These are phyloP conservation scores for Sporothrix schenckii DNA, from an alignment of 2,329 filamentous ascomycete genomes.

Conservation along the genomic window DNA sequence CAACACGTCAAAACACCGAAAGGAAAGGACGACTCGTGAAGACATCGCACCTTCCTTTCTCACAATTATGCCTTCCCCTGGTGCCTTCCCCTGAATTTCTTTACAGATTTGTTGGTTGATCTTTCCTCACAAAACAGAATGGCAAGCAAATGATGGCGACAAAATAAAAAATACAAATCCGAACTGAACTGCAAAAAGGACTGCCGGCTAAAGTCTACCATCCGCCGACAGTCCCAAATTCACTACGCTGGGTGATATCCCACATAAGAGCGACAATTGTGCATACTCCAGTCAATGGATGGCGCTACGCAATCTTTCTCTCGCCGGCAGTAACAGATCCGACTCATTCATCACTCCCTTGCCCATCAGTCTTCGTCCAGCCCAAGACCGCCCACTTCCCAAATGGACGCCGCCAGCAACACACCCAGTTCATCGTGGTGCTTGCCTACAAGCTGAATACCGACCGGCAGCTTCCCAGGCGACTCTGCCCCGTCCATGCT, in stretches of 20 bases:
- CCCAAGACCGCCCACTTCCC: constrained; percentile 42
- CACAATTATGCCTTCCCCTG: not conserved
- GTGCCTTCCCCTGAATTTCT: not conserved
- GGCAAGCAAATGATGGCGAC: not conserved
- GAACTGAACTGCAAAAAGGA: not conserved
- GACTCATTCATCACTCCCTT: not conserved
- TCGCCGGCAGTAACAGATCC: not conserved
- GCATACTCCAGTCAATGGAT: too few species aligned
- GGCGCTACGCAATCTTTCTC: too few species aligned
- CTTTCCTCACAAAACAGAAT: not conserved
- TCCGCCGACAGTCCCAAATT: not conserved
- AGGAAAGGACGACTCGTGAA: not conserved
- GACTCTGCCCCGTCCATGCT: constrained; percentile 29
- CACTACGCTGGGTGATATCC: too few species aligned
- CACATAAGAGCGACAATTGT: too few species aligned
- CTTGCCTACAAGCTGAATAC: constrained; percentile 42
- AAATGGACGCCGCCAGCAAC: constrained; percentile 41
- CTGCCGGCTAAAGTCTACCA: not conserved
- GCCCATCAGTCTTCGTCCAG: constrained; percentile 33
- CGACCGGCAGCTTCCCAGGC: constrained; percentile 40
- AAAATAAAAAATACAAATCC: not conserved
- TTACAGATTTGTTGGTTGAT: not conserved
- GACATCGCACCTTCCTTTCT: not conserved
- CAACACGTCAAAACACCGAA: not conserved
- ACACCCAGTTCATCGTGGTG: constrained; percentile 40